Percentiles rank a stretch among this genome's conserved stretches.
phyloP scores from a whole-genome alignment of 1,284 basidiomycete genomes.

The Sutorius eximius region DNA sequence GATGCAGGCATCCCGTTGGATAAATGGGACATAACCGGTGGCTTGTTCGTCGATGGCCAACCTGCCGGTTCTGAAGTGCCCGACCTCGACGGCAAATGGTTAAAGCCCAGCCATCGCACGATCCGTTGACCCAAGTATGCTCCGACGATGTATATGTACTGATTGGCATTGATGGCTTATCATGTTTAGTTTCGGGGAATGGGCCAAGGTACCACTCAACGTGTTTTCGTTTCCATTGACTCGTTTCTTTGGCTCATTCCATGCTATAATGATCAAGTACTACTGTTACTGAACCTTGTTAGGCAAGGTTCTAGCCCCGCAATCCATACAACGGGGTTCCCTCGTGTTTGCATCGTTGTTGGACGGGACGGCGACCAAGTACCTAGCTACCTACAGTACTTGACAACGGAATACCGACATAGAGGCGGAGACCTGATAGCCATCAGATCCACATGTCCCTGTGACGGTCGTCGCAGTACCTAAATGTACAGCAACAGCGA shows the following conservation, averaged over 20 bases:
- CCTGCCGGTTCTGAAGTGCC: conserved; percentile 37
- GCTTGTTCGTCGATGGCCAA: conserved; percentile 47
- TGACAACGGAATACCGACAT: conserved; percentile 7
- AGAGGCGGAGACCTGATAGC: conserved; percentile 8
- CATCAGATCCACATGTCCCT: conserved; percentile 14
- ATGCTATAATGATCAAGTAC: conserved; percentile 11
- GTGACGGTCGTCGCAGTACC: conserved; percentile 8
- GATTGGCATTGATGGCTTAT: conserved; percentile 1
- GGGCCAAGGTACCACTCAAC: conserved; percentile 9
- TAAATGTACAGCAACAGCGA: conserved; percentile 7
- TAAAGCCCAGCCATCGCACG: conserved; percentile 21
- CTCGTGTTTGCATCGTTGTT: conserved; percentile 31
- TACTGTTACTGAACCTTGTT: conserved; percentile 24
- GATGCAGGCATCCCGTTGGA: conserved; percentile 43
- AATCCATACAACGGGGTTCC: conserved; percentile 17
- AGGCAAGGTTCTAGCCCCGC: conserved; percentile 27
- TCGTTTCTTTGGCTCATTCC: conserved; percentile 13
- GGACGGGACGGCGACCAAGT: conserved; percentile 28
- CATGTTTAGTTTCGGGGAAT: conserved; percentile 10
- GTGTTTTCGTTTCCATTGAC: conserved; percentile 17
- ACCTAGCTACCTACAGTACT: conserved; percentile 22
- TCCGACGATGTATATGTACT: conserved; percentile 3
- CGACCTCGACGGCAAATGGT: conserved; percentile 45
- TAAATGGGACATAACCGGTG: conserved; percentile 40
- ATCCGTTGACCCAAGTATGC: conserved; percentile 12